Conservation (phyloP, 208 protist species). For the Acanthamoeba healyi region DNA sequence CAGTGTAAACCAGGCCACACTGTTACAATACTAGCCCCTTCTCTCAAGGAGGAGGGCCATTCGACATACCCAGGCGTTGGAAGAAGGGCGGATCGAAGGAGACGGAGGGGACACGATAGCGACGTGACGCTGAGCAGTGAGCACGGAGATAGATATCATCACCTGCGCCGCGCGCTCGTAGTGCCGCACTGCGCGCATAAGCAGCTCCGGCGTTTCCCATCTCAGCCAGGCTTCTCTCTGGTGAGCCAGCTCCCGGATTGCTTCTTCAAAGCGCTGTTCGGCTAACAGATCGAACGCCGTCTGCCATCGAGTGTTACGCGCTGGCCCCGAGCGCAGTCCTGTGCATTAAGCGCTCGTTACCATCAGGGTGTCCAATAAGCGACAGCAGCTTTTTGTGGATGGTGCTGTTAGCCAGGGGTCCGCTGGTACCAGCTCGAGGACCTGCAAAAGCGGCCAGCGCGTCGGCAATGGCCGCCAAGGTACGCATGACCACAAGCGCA, state of each 20-base stretch:
- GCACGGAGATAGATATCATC: slow-evolving; percentile 11
- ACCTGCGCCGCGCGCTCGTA: slow-evolving; percentile 82
- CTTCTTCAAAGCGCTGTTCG: neutral
- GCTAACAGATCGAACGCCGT: slow-evolving; percentile 51
- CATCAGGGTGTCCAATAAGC: no score
- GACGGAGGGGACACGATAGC: neutral
- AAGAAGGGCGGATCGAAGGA: neutral
- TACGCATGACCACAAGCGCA: slow-evolving; percentile 44
- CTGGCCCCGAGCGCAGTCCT: slow-evolving; percentile 77
- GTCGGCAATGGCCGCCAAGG: slow-evolving; percentile 48
- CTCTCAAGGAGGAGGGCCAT: neutral
- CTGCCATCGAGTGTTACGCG: slow-evolving; percentile 61
- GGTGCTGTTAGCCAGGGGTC: no score
- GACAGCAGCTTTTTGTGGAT: no score
- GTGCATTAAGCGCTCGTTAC: no score
- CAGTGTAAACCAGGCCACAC: no score
- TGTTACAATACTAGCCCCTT: no score
- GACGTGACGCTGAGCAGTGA: slow-evolving; percentile 2
- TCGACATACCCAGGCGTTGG: neutral
- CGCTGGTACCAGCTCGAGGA: slow-evolving; percentile 23
- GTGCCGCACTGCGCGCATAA: slow-evolving; percentile 77
- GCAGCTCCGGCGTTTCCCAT: slow-evolving; percentile 62
- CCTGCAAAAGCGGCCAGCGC: slow-evolving; percentile 45
- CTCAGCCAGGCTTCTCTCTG: slow-evolving; percentile 73
- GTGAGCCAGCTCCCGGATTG: slow-evolving; percentile 5